phyloP scores from a whole-genome alignment of 129 eudicot genomes.

The Saussurea involucrata region DNA sequence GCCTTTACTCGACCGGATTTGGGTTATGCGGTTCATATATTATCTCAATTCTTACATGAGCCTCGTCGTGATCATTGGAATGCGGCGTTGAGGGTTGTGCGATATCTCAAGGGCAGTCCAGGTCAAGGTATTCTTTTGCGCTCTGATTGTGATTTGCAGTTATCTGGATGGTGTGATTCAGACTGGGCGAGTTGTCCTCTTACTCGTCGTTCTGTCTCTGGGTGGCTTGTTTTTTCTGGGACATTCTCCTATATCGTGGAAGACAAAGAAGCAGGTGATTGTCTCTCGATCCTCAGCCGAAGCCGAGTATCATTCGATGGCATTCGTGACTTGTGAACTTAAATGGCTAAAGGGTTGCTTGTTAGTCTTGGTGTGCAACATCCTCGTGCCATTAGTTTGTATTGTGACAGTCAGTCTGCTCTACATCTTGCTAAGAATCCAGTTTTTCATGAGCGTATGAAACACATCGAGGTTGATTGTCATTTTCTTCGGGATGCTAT shows the following conservation, averaged over 20 bases:
- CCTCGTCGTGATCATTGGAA: background rate
- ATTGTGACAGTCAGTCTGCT: background rate
- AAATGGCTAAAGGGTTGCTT: background rate
- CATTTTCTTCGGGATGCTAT: no score
- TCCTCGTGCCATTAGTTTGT: background rate
- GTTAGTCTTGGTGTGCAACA: background rate
- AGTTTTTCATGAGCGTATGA: no score
- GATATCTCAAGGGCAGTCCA: background rate
- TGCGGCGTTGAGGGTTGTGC: background rate
- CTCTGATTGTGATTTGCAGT: background rate
- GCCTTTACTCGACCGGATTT: background rate
- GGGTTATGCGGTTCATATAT: background rate
- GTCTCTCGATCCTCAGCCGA: background rate
- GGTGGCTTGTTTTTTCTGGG: background rate
- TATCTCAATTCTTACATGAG: background rate
- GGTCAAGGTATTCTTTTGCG: background rate
- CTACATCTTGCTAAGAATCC: background rate
- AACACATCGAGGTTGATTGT: no score
- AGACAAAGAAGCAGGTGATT: background rate
- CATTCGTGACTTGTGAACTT: background rate
- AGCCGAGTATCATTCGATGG: background rate
- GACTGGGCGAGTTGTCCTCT: background rate
- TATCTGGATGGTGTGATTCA: background rate
- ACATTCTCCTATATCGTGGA: background rate
- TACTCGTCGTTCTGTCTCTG: background rate